Evolutionary conservation across 768 basidiomycete species (phyloP).

Genomic region (Phylloporus sp.): DNA sequence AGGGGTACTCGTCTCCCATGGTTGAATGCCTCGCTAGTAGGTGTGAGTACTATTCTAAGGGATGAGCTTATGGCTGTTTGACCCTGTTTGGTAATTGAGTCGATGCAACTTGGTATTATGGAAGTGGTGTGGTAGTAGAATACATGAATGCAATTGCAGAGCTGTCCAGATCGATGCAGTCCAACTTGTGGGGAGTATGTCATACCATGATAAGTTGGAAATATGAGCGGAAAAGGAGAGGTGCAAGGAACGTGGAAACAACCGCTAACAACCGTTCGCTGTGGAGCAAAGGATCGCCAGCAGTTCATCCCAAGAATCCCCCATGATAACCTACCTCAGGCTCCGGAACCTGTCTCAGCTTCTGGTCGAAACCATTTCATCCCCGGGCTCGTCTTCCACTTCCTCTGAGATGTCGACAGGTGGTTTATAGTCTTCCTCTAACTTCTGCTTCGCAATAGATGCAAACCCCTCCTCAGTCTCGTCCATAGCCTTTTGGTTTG

Average conservation of each 20-base stretch:
- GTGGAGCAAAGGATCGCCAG: conserved; percentile 29
- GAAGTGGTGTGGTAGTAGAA: background rate
- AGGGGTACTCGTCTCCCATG: conserved; percentile 81
- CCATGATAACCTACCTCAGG: conserved; percentile 8
- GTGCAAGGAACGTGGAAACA: conserved; percentile 25
- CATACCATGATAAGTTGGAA: conserved; percentile 1
- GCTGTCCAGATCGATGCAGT: background rate
- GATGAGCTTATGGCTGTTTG: conserved; percentile 14
- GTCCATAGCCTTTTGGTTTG: conserved; percentile 31
- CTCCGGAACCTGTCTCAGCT: conserved; percentile 3
- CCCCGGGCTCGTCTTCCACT: conserved; percentile 13
- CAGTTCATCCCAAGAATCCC: conserved; percentile 29
- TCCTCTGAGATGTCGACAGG: conserved; percentile 14
- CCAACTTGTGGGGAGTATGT: background rate
- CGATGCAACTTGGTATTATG: background rate
- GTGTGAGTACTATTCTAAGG: background rate
- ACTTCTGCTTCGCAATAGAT: conserved; percentile 33
- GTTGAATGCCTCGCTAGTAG: background rate
- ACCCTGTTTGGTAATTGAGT: conserved; percentile 15
- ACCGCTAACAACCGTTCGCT: conserved; percentile 30
- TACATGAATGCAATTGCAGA: background rate
- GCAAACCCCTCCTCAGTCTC: conserved; percentile 51
- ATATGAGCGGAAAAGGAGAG: conserved; percentile 1
- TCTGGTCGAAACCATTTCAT: conserved; percentile 10
- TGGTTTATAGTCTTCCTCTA: conserved; percentile 23